A percentile compares a stretch with the other conserved stretches of the same genome.
Conservation (phyloP, 805 yeast species). For the Pichia pseudocactophila region DNA sequence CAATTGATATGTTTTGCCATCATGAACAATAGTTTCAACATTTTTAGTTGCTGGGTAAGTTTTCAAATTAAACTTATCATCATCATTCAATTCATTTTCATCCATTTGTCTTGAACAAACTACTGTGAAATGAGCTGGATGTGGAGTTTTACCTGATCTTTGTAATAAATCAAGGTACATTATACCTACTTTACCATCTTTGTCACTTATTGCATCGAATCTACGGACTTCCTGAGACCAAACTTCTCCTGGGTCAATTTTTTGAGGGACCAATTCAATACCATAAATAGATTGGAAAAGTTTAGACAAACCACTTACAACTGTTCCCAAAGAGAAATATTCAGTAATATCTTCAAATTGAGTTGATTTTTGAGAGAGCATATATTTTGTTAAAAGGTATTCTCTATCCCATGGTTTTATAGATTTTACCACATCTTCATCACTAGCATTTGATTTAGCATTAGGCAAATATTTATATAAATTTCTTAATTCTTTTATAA, state of each 20-base stretch:
- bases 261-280: constrained; percentile 60
- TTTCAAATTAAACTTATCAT: constrained; percentile 29
- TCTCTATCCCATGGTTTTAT: constrained; percentile 93
- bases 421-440: constrained; percentile 31
- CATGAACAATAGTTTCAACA: constrained; percentile 25
- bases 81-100: constrained; percentile 38
- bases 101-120: constrained; percentile 84
- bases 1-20: constrained; percentile 55
- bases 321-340: constrained; percentile 78
- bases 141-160: constrained; percentile 62
- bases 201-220: constrained; percentile 61
- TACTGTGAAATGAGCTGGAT: constrained; percentile 93
- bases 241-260: constrained; percentile 61
- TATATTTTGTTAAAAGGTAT: constrained; percentile 31
- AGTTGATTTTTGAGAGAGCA: constrained; percentile 28
- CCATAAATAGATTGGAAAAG: constrained; percentile 69
- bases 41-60: constrained; percentile 25
- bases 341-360: constrained; percentile 42
- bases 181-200: constrained; percentile 60
- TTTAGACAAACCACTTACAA: constrained; percentile 71
- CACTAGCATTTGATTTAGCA: constrained; percentile 20
- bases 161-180: constrained; percentile 85
- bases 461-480: constrained; percentile 28
- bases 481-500: constrained; percentile 47
- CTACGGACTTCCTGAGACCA: constrained; percentile 86